Conservation (phyloP, 257 asterid genomes). For the Haberlea rhodopensis region DNA sequence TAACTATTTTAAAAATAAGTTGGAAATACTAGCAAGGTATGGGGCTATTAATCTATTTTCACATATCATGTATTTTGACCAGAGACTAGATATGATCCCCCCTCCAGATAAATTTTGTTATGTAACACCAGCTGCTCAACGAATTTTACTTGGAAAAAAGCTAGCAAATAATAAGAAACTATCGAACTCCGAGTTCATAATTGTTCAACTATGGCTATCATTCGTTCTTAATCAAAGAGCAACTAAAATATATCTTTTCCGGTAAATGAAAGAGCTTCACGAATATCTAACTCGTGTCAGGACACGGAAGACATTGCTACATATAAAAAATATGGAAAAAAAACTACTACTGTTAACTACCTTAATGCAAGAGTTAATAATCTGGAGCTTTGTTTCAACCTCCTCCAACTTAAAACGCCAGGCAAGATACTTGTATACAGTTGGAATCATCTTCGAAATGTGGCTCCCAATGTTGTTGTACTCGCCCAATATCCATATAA, state of each 20-base stretch:
- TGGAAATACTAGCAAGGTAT: background rate
- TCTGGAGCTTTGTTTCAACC: constrained; percentile 88
- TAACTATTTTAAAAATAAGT: background rate
- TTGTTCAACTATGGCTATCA: background rate
- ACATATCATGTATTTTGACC: background rate
- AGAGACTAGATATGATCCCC: no score
- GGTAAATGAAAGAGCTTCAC: constrained; percentile 6
- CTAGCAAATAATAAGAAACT: no score
- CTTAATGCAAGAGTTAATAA: constrained; percentile 78
- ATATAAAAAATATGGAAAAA: constrained; percentile 8
- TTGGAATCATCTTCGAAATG: constrained; percentile 65
- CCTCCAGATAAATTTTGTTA: no score
- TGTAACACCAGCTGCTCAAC: no score
- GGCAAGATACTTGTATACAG: constrained; percentile 69
- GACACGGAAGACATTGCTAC: constrained; percentile 6
- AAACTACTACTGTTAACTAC: constrained; percentile 35
- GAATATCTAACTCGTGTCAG: constrained; percentile 21
- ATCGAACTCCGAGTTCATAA: no score
- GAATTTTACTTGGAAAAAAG: no score
- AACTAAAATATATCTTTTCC: constrained; percentile 9
- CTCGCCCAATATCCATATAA: constrained; percentile 96
- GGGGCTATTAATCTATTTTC: constrained; percentile 9
- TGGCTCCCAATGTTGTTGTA: constrained; percentile 56
- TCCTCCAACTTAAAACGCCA: constrained; percentile 68
- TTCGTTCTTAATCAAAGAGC: constrained; percentile 11